Evolutionary conservation across 1,284 basidiomycete species (phyloP), one percentile per base, ranked within the genome.

Genomic region (Leccinum insigne): DNA sequence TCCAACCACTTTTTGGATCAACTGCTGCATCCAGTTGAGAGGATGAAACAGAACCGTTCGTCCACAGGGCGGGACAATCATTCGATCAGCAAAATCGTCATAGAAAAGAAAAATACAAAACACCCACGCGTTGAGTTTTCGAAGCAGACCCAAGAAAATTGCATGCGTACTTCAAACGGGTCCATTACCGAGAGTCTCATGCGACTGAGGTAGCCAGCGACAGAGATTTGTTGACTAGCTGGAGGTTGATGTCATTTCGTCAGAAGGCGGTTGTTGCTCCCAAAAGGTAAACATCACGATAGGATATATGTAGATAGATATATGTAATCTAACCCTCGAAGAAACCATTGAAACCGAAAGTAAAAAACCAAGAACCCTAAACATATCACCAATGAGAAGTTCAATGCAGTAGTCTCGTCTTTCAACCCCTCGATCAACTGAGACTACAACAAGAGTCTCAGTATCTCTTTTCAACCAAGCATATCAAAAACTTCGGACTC

Each of bases 141-240:
- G 84, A 63, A 95, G 81, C 58, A 90, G 84, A 29, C 84, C 80
- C 14, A 95, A 83, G 75, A 96, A 95, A 26, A 26, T 71, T 94
- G 90, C 83, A 96, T 90, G 70, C 93, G 86, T 58, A 94, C 91
- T 86, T 96, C 93, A 75, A 96, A 96, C 0, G 93, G 91, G 78
- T 96, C 94, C 89, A 95, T 47, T 13, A n/a, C 5, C 9, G n/a
- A 18, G n/a, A 18, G 52, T 5, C 42, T 42, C 42, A 42, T 8
- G 16, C 14, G 42, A 16, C 16, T 16, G 14, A 42, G 42, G 14
- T 14, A 40, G 38, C 13, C 14, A 16, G 16, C 40, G 7, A 42
- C 8, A 42, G 7, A 42, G 16, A 42, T 16, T 16, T n/a, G 42
- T 42, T 42, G 42, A 42, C 16, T 16, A 16, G 16, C 7, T 42